Evolutionary conservation across 169 alveolate species (phyloP).

Genomic region (Cryptosporidium xiaoi): DNA sequence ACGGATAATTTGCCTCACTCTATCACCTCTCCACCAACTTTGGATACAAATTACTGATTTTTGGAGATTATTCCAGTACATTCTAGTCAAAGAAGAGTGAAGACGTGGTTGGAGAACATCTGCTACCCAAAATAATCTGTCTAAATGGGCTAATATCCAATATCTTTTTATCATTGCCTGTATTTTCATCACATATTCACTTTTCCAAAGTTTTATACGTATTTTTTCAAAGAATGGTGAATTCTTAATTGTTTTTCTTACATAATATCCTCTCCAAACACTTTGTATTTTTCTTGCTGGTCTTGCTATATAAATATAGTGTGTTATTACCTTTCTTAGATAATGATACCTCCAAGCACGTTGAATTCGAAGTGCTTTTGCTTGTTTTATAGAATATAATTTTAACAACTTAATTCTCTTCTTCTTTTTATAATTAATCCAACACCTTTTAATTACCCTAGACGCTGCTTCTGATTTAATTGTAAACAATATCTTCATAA

Average conservation of each 20-base stretch:
- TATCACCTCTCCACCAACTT: constrained; percentile 80
- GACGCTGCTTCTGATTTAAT: constrained; percentile 61
- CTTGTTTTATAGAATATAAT: constrained; percentile 28
- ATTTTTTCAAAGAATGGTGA: constrained; percentile 44
- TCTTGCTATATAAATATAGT: constrained; percentile 53
- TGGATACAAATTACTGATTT: constrained; percentile 75
- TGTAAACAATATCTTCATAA: constrained; percentile 4
- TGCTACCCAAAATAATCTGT: constrained; percentile 55
- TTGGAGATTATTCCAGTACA: constrained; percentile 54
- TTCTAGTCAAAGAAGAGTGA: constrained; percentile 59
- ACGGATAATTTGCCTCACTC: constrained; percentile 78
- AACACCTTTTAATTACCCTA: constrained; percentile 19
- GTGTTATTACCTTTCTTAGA: constrained; percentile 41
- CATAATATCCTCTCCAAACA: constrained; percentile 78
- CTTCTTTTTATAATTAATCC: constrained; percentile 46
- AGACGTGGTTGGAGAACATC: constrained; percentile 64
- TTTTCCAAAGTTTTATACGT: constrained; percentile 40
- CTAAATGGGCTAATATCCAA: constrained; percentile 71
- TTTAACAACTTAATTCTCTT: constrained; percentile 5
- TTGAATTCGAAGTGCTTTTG: constrained; percentile 58
- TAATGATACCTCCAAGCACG: constrained; percentile 53
- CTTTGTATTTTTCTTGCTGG: constrained; percentile 77
- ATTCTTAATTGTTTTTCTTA: constrained; percentile 52
- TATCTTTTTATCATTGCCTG: constrained; percentile 66
- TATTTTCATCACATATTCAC: constrained; percentile 49